A percentile compares a stretch with the other conserved stretches of the same genome.
Conservation (phyloP, 345 rosid genomes). For the Punica granatum region DNA sequence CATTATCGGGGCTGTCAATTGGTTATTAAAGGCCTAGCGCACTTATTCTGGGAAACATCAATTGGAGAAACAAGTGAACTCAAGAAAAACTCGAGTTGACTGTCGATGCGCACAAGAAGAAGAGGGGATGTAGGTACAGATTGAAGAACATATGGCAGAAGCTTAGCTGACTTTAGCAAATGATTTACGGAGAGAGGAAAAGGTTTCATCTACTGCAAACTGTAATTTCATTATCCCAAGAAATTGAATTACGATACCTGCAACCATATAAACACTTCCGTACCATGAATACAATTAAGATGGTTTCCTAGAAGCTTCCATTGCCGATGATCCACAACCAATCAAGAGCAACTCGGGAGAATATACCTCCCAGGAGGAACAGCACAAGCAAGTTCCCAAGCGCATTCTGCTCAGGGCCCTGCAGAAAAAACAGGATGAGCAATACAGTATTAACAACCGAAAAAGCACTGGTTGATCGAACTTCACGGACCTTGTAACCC, state of each 20-base stretch:
- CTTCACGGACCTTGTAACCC: constrained; percentile 57
- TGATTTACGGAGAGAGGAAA: no score
- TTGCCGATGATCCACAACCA: constrained; percentile 86
- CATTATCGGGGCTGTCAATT: no score
- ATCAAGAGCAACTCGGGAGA: constrained; percentile 61
- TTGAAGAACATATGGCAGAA: no score
- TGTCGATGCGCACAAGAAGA: no score
- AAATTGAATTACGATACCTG: no score
- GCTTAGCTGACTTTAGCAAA: no score
- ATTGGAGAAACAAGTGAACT: no score
- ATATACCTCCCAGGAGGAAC: constrained; percentile 51
- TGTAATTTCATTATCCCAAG: constrained; percentile 82
- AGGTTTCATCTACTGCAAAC: constrained; percentile 20
- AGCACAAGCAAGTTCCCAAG: constrained; percentile 75
- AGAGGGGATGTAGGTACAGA: no score
- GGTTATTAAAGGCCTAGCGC: no score
- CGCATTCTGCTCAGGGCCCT: constrained; percentile 96
- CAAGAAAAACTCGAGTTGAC: no score
- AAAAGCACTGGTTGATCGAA: not conserved
- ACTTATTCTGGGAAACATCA: no score
- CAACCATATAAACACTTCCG: not conserved
- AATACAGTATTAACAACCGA: not conserved
- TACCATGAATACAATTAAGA: not conserved
- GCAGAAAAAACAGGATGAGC: constrained; percentile 10
- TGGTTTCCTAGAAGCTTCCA: constrained; percentile 24